Evolutionary conservation across 352 stramenopile genomes (phyloP).

Genomic region (Pythium aquatile): DNA sequence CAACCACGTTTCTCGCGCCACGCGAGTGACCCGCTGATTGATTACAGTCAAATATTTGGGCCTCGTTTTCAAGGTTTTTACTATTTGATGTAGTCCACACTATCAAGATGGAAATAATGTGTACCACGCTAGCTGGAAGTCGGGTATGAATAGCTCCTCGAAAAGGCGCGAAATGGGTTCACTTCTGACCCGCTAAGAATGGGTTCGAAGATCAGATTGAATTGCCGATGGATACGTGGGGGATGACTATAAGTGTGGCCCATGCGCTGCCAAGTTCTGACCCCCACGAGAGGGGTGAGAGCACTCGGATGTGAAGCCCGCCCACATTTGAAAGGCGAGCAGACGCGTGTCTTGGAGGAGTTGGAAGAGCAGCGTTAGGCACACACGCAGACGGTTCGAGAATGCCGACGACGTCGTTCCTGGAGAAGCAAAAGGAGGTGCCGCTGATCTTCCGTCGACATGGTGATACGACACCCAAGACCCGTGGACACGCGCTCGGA

Average conservation of each 20-base stretch:
- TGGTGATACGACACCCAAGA: slow-evolving; percentile 72
- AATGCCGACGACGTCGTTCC: slow-evolving; percentile 57
- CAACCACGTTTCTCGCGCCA: slow-evolving; percentile 18
- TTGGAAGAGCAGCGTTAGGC: no score
- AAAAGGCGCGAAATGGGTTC: neutral
- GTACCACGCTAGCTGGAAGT: slow-evolving; percentile 4
- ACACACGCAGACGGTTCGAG: neutral
- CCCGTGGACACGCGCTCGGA: slow-evolving; percentile 53
- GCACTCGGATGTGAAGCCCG: neutral
- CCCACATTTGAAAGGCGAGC: slow-evolving; percentile 8
- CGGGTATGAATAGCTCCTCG: slow-evolving; percentile 17
- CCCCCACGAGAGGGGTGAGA: neutral
- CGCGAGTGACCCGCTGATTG: slow-evolving; percentile 9
- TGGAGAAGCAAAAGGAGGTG: slow-evolving; percentile 77
- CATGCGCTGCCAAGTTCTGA: neutral
- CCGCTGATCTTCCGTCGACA: slow-evolving; percentile 81
- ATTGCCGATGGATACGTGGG: neutral
- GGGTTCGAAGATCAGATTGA: neutral
- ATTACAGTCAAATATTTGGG: slow-evolving; percentile 13
- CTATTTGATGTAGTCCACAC: slow-evolving; percentile 13
- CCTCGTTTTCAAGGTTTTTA: slow-evolving; percentile 4
- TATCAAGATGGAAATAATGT: slow-evolving; percentile 1
- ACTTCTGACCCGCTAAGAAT: neutral
- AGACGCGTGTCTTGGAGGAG: neutral
- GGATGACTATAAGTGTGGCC: slow-evolving; percentile 5